These are phyloP conservation scores for Paraphaeosphaeria sporulosa DNA, from an alignment of 2,329 filamentous ascomycete genomes.

Conservation along the genomic window DNA sequence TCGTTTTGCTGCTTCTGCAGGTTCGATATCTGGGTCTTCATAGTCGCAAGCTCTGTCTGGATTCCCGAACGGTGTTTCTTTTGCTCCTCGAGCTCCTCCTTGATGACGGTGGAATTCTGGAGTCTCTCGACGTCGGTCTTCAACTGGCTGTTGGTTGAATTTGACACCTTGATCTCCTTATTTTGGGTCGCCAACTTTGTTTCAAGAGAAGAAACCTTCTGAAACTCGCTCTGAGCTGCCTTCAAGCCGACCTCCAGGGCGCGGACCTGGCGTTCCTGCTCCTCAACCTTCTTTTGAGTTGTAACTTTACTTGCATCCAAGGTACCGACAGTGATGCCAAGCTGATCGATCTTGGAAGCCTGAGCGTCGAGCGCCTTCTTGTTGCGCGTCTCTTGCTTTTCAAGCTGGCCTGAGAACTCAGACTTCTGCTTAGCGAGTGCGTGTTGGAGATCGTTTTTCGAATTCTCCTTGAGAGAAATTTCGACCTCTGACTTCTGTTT, in stretches of 20 bases:
- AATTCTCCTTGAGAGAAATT: no score
- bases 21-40: neutral
- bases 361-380: neutral
- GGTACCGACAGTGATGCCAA: neutral
- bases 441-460: no score
- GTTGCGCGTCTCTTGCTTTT: neutral
- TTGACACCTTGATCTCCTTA: neutral
- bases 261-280: neutral
- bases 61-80: neutral
- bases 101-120: neutral
- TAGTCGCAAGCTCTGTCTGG: neutral
- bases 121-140: neutral
- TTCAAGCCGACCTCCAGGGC: neutral
- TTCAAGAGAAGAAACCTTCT: neutral
- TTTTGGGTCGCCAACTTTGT: neutral
- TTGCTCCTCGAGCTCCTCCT: neutral
- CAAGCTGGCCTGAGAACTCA: neutral
- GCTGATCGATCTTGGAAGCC: neutral
- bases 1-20: neutral
- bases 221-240: neutral
- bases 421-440: neutral
- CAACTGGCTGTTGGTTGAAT: neutral
- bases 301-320: neutral
- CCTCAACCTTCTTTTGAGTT: neutral
- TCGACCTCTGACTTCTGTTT: no score